Evolutionary conservation across 805 yeast genomes (phyloP).

Genomic region (Tetrapisispora nanseiensis): DNA sequence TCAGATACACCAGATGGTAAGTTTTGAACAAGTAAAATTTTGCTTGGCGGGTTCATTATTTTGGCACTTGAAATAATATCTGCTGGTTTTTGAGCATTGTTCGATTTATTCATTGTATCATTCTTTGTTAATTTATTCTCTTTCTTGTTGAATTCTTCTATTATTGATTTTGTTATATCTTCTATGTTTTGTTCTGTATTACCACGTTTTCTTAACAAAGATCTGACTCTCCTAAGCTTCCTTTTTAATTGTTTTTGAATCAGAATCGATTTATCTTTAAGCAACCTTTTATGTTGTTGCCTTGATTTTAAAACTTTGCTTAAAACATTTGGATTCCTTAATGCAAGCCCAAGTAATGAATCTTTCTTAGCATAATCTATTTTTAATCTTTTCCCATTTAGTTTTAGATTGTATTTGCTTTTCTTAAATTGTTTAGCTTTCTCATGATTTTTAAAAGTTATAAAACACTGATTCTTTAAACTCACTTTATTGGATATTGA

Average conservation of each 20-base stretch:
- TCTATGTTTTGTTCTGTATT: slow-evolving; percentile 9
- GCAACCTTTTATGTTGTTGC: neutral
- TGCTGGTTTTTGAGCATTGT: too few relatives aligned
- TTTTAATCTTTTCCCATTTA: slow-evolving; percentile 14
- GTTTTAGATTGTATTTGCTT: slow-evolving; percentile 7
- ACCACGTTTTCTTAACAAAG: slow-evolving; percentile 15
- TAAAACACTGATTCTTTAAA: slow-evolving; percentile 15
- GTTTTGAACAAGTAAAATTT: slow-evolving; percentile 55
- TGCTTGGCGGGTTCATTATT: slow-evolving; percentile 57
- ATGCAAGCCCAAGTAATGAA: slow-evolving; percentile 14
- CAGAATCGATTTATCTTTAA: slow-evolving; percentile 1
- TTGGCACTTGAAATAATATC: too few relatives aligned
- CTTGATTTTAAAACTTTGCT: slow-evolving; percentile 10
- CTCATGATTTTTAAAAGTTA: slow-evolving; percentile 15
- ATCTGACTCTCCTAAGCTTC: slow-evolving; percentile 18
- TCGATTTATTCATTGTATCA: too few relatives aligned
- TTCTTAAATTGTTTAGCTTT: slow-evolving; percentile 12
- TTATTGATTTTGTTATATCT: slow-evolving; percentile 4
- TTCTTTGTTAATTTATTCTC: neutral
- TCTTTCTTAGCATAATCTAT: slow-evolving; percentile 18
- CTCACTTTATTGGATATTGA: slow-evolving; percentile 10
- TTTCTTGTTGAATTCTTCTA: neutral
- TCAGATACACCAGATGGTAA: slow-evolving; percentile 39
- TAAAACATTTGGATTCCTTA: slow-evolving; percentile 4
- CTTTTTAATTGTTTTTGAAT: slow-evolving; percentile 10